Base-by-base conservation (phyloP, 2,329 filamentous ascomycete genomes). In the Neofusicoccum sp. region DNA sequence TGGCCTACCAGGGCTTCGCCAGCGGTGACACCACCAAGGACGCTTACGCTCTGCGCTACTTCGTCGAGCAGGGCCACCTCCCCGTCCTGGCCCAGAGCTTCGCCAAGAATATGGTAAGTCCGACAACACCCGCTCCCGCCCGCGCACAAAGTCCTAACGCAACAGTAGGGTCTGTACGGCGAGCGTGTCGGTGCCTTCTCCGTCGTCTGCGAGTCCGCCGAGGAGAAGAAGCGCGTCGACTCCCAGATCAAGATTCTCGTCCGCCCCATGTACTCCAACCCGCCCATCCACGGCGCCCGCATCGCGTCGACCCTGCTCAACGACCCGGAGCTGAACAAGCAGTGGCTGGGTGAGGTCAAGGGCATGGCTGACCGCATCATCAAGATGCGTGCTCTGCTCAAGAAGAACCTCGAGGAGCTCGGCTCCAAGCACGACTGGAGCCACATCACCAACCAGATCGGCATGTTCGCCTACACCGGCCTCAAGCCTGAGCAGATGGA, bases 391-490 rank as follows among this genome's bases (percentile, higher is more conserved):
- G 89, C 91, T 66, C 87, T 97, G 62, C 88, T 99, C 76, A 96
- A 95, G 86, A 87, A 92, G 72, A 96, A 98, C 83, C 88, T 99
- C 62, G 92, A 97, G 87, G 89, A 91, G 80, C 87, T 97, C 66
- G 94, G 94, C 76, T 95, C 91, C 84, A 93, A 93, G 86, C 92
- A 96, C 80, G 92, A 98, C 84, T 99, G 95, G 95, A 91, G 89
- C 78, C 95, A 99, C 85, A 99, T 99, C 81, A 98, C 95, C 70
- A 93, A 85, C 81, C 76, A 86, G 87, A 99, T 99, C 74, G 95
- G 95, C 82, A 99, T 99, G 95, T 99, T 99, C 76, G 94, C 95
- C 71, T 99, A 96, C 86, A 99, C 95, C 59, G 95, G 95, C 66
- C 83, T 99, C 73, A 94, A 85, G 71, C 83, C 93, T 62, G 89